These are phyloP conservation scores for Pichia eremophila DNA, from an alignment of 805 yeast species.

Conservation along the genomic window DNA sequence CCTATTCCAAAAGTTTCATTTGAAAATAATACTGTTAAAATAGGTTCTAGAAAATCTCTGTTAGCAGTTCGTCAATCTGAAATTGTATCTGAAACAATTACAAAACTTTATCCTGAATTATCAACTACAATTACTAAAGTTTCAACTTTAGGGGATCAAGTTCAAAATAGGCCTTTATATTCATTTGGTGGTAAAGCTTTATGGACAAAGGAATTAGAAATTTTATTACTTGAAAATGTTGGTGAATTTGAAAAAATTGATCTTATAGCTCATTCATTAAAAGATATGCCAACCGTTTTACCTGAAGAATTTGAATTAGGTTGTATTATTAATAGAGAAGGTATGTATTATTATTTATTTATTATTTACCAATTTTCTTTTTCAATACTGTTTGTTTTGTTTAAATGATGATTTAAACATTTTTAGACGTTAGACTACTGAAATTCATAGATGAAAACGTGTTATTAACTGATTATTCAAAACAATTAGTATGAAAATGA, in stretches of 20 bases:
- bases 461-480: constrained; percentile 14
- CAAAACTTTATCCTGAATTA: constrained; percentile 47
- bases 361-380: background rate
- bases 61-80: constrained; percentile 84
- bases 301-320: constrained; percentile 90
- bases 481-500: background rate
- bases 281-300: constrained; percentile 81
- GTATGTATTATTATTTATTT: constrained; percentile 17
- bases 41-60: constrained; percentile 86
- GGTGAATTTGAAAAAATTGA: constrained; percentile 66
- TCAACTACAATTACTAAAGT: constrained; percentile 72
- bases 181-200: constrained; percentile 93
- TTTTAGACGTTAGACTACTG: constrained; percentile 33
- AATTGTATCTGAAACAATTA: constrained; percentile 54
- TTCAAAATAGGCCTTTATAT: constrained; percentile 76
- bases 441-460: constrained; percentile 23
- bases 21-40: constrained; percentile 23
- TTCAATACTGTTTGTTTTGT: background rate
- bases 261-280: constrained; percentile 85
- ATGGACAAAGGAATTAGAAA: constrained; percentile 95
- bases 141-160: constrained; percentile 84
- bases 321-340: constrained; percentile 71
- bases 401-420: constrained; percentile 22
- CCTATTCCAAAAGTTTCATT: constrained; percentile 6
- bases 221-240: constrained; percentile 53